phyloP scores from a whole-genome alignment of 208 protist species.

The Trypanosoma lewisi region DNA sequence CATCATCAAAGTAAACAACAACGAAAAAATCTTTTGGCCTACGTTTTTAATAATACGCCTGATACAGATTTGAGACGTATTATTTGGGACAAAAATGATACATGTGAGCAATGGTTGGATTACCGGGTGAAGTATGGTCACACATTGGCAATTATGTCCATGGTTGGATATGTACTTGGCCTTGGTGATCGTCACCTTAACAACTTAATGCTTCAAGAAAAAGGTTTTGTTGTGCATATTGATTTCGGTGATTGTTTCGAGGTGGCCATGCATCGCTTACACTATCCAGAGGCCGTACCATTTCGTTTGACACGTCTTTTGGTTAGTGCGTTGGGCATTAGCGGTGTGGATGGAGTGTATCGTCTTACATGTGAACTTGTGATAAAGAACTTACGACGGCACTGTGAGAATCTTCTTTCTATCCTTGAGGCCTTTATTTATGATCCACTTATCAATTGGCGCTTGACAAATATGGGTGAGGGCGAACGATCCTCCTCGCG shows the following conservation, averaged over 20 bases:
- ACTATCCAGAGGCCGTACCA: slow-evolving; percentile 99
- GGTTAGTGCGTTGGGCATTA: slow-evolving; percentile 98
- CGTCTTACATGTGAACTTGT: slow-evolving; percentile 96
- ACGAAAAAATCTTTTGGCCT: slow-evolving; percentile 86
- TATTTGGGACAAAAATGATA: slow-evolving; percentile 97
- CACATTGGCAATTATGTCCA: slow-evolving; percentile 98
- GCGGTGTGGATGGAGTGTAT: slow-evolving; percentile 98
- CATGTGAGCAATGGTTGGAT: slow-evolving; percentile 98
- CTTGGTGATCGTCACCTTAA: slow-evolving; percentile 99
- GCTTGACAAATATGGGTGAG: slow-evolving; percentile 79
- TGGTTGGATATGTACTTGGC: slow-evolving; percentile 98
- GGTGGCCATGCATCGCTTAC: slow-evolving; percentile 97
- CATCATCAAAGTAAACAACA: slow-evolving; percentile 73
- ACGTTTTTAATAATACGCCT: slow-evolving; percentile 92
- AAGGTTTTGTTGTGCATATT: slow-evolving; percentile 99
- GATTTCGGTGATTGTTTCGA: slow-evolving; percentile 99
- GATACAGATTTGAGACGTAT: slow-evolving; percentile 95
- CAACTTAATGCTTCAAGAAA: slow-evolving; percentile 99
- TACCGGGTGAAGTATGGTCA: slow-evolving; percentile 98
- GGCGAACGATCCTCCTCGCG: slow-evolving; percentile 26
- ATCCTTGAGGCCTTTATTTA: slow-evolving; percentile 99
- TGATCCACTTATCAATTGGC: slow-evolving; percentile 99
- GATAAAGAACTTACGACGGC: slow-evolving; percentile 97
- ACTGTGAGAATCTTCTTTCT: slow-evolving; percentile 98
- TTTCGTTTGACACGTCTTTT: slow-evolving; percentile 99